Percentiles rank a stretch among this genome's conserved stretches.
Evolutionary conservation across 1,284 basidiomycete species (phyloP).

Genomic region (Malassezia psittaci): DNA sequence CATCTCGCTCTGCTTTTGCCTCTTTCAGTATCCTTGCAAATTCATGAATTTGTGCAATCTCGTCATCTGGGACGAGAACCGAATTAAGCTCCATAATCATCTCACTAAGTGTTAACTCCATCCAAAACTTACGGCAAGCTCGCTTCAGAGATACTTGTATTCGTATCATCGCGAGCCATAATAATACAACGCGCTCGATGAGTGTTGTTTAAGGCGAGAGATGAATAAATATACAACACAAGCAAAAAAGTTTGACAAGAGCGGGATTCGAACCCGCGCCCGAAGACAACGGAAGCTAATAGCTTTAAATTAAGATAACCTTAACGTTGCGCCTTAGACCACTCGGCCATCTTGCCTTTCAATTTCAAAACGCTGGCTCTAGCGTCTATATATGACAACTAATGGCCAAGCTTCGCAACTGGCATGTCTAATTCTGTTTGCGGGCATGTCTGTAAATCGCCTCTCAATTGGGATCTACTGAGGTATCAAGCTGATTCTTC

Average conservation of each 20-base stretch:
- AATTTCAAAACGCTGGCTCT: not conserved
- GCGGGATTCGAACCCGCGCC: conserved; percentile 47
- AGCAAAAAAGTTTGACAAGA: conserved; percentile 28
- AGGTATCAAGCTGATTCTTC: not conserved
- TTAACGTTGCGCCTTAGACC: conserved; percentile 37
- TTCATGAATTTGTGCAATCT: conserved; percentile 8
- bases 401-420: too few species aligned
- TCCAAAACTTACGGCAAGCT: conserved; percentile 10
- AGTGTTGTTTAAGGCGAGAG: too few species aligned
- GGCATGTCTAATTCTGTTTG: too few species aligned
- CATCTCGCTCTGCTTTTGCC: not conserved
- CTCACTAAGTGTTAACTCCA: not conserved
- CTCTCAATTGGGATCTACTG: not conserved
- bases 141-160: conserved; percentile 6
- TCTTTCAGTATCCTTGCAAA: not conserved
- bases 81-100: conserved; percentile 17
- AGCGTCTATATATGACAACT: too few species aligned
- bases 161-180: conserved; percentile 4
- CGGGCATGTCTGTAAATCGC: not conserved
- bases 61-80: conserved; percentile 15
- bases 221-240: too few species aligned
- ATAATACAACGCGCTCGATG: not conserved
- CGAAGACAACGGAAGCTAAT: conserved; percentile 30
- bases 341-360: conserved; percentile 39
- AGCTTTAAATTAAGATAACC: conserved; percentile 21